Percentiles rank a stretch among this genome's conserved stretches.
phyloP scores from a whole-genome alignment of 345 rosid genomes.

The Rhodamnia rubescens region DNA sequence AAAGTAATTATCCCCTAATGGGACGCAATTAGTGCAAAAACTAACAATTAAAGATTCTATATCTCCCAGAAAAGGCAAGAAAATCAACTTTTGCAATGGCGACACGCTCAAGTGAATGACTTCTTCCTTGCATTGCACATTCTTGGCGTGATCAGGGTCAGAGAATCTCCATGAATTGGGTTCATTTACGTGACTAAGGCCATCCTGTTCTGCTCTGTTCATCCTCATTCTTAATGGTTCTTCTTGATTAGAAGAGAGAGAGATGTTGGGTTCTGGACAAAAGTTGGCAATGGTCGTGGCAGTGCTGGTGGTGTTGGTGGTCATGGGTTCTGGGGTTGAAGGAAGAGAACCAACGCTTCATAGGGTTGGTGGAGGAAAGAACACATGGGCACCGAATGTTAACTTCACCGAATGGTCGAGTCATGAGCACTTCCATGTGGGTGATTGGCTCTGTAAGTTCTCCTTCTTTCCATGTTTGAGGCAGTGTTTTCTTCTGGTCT shows the following conservation, averaged over 20 bases:
- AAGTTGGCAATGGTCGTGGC: neutral
- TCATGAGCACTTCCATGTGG: slow-evolving; percentile 27
- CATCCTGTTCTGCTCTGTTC: neutral
- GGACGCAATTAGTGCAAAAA: neutral
- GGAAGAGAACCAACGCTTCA: slow-evolving; percentile 32
- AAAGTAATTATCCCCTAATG: neutral
- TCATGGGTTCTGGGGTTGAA: neutral
- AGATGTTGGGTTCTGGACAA: neutral
- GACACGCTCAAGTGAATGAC: neutral
- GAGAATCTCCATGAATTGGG: neutral
- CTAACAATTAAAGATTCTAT: neutral
- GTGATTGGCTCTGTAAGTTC: slow-evolving; percentile 54
- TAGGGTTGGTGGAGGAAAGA: slow-evolving; percentile 48
- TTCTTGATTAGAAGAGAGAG: neutral
- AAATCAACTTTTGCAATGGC: neutral
- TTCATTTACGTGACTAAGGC: neutral
- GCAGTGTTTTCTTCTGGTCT: neutral
- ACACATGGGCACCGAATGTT: slow-evolving; percentile 28
- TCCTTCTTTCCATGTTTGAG: neutral
- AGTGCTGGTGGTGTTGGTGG: neutral
- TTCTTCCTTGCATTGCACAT: neutral
- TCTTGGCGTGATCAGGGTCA: neutral
- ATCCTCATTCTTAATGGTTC: neutral
- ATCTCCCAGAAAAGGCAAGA: neutral
- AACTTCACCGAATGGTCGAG: slow-evolving; percentile 46